phyloP scores from a whole-genome alignment of 2,329 filamentous ascomycete genomes.

The Colletotrichum sp. region DNA sequence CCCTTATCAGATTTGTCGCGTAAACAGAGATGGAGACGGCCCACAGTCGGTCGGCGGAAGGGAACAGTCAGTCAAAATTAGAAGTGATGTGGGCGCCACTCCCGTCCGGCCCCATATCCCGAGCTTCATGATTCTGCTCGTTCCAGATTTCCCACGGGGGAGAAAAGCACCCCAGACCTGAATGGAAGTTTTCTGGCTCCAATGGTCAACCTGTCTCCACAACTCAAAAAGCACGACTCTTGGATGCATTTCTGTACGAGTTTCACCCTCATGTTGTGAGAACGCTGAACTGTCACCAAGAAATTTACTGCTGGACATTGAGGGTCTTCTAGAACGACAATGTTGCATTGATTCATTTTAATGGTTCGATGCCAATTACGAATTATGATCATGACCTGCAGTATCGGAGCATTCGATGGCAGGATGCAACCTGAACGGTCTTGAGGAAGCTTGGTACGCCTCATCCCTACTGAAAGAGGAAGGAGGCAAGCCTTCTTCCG shows the following conservation, averaged over 20 bases:
- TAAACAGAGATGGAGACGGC: background rate
- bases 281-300: background rate
- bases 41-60: background rate
- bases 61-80: background rate
- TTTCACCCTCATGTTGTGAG: background rate
- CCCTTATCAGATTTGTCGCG: background rate
- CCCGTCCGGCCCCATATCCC: slow-evolving; percentile 13
- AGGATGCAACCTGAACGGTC: background rate
- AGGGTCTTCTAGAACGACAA: background rate
- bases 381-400: background rate
- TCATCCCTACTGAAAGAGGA: background rate
- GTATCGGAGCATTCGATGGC: background rate
- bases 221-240: background rate
- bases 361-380: background rate
- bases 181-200: background rate
- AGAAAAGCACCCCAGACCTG: background rate
- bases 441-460: background rate
- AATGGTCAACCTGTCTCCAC: background rate
- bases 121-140: background rate
- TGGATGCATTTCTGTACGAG: background rate
- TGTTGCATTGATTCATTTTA: background rate
- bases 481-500: background rate
- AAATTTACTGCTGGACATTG: background rate
- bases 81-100: background rate
- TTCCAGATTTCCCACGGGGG: background rate